phyloP scores from a whole-genome alignment of 73 alveolate genomes.

The Paramecium octaurelia region DNA sequence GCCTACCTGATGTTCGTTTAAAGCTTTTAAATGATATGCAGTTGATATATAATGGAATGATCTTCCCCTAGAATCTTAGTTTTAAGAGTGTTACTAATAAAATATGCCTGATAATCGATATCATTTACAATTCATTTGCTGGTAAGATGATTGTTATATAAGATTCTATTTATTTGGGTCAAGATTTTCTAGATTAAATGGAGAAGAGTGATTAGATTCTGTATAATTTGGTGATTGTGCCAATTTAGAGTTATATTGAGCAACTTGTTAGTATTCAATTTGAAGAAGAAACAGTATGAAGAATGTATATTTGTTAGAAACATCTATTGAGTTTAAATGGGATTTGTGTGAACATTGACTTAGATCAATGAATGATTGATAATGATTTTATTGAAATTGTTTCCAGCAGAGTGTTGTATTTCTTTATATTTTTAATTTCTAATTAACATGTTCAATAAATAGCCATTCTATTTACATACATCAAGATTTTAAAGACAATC shows the following conservation, averaged over 20 bases:
- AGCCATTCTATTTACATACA: neutral
- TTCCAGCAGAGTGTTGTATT: neutral
- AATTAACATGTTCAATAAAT: neutral
- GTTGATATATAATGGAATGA: neutral
- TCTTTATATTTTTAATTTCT: neutral
- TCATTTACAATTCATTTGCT: neutral
- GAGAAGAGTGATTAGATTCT: neutral
- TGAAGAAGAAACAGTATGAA: constrained; percentile 4
- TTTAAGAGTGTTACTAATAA: neutral
- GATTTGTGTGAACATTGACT: neutral
- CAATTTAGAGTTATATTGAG: neutral
- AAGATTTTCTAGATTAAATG: neutral
- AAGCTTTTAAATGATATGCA: neutral
- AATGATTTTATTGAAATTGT: neutral
- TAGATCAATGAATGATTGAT: neutral
- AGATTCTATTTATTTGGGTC: neutral
- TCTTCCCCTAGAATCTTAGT: neutral
- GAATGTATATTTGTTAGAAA: neutral
- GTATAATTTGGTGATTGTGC: neutral
- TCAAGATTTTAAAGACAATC: neutral
- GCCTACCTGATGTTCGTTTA: neutral
- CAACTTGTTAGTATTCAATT: neutral
- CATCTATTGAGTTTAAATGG: neutral
- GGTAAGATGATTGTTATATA: neutral
- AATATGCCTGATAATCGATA: neutral